phyloP scores from a whole-genome alignment of 768 basidiomycete genomes.

The Pulveroboletus sp. region DNA sequence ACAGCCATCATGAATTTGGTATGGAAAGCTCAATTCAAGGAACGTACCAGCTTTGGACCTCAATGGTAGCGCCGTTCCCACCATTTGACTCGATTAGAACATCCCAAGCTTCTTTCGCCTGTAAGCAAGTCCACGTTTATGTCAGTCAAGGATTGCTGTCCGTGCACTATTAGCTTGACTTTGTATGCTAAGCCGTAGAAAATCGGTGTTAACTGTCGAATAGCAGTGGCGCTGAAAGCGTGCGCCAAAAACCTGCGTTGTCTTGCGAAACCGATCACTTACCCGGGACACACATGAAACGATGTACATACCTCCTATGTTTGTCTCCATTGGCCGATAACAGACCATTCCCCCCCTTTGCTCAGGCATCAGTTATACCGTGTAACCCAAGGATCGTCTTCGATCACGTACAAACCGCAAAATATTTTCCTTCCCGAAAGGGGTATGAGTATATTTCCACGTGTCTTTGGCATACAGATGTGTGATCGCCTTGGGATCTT shows the following conservation, averaged over 20 bases:
- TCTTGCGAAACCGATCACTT: constrained; percentile 6
- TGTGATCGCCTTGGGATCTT: constrained; percentile 38
- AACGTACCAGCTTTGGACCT: constrained; percentile 32
- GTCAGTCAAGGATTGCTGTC: not conserved
- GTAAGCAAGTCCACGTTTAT: not conserved
- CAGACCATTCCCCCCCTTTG: constrained; percentile 27
- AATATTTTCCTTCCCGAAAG: constrained; percentile 29
- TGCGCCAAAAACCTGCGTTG: constrained; percentile 36
- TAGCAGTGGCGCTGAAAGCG: constrained; percentile 35
- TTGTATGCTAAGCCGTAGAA: constrained; percentile 36
- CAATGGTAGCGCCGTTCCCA: constrained; percentile 25
- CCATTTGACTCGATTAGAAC: constrained; percentile 13
- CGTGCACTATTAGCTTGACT: not conserved
- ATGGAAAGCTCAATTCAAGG: not conserved
- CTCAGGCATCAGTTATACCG: not conserved
- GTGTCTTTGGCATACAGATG: constrained; percentile 13
- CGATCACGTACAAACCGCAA: constrained; percentile 14
- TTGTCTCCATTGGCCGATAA: constrained; percentile 36
- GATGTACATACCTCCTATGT: constrained; percentile 25
- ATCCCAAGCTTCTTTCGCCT: constrained; percentile 21
- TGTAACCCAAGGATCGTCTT: not conserved
- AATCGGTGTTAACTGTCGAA: constrained; percentile 32
- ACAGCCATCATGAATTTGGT: not conserved
- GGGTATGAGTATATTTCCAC: constrained; percentile 39
- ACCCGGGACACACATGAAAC: not conserved